Conservation (phyloP, 2,329 filamentous ascomycete genomes). For the Penicillium sp. region DNA sequence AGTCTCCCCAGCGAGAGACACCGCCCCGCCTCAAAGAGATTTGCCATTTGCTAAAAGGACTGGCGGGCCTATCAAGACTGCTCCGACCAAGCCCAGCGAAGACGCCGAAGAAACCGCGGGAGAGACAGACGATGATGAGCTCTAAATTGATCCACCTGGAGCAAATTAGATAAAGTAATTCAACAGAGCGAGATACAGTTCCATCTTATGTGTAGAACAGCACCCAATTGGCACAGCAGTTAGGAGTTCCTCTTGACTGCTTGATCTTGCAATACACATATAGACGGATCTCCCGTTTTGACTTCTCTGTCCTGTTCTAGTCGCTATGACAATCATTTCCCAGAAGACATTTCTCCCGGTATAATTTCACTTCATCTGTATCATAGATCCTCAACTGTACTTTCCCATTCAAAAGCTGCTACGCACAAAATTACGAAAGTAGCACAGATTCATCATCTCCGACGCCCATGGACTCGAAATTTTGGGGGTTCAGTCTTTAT, state of each 20-base stretch:
- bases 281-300: neutral
- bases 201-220: neutral
- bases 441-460: constrained; percentile 8
- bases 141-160: constrained; percentile 22
- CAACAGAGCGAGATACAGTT: neutral
- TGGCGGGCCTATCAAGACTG: constrained; percentile 1
- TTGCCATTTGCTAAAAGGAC: constrained; percentile 39
- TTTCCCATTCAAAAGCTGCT: neutral
- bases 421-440: neutral
- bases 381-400: neutral
- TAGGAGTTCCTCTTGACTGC: neutral
- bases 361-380: neutral
- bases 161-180: neutral
- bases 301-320: too few relatives aligned
- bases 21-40: constrained; percentile 38
- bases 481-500: constrained; percentile 34
- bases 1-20: neutral
- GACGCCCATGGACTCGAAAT: constrained; percentile 19
- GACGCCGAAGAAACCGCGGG: constrained; percentile 29
- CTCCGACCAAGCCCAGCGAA: constrained; percentile 6
- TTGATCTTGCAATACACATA: neutral
- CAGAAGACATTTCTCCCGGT: neutral
- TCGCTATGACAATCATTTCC: too few relatives aligned
- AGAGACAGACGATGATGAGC: constrained; percentile 44
- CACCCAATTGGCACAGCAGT: neutral